A percentile compares a stretch with the other conserved stretches of the same genome.
Evolutionary conservation across 345 rosid genomes (phyloP).

Genomic region (Hypericum androsaemum): DNA sequence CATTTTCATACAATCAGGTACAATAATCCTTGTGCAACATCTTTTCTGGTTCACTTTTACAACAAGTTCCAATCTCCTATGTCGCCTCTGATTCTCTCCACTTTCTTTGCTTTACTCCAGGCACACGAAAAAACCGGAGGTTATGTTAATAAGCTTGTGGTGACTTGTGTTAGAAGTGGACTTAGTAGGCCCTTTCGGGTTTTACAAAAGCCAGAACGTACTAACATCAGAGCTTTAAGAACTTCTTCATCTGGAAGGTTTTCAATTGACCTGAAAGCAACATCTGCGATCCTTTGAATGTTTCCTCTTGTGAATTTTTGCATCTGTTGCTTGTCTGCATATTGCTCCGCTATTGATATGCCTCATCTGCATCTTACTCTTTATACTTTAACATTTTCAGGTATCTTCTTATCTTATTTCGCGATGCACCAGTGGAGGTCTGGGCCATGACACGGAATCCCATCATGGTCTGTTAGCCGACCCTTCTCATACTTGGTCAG

Average conservation of each 20-base stretch:
- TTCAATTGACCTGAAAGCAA: constrained; percentile 8
- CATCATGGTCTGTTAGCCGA: constrained; percentile 62
- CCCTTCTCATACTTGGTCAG: constrained; percentile 1
- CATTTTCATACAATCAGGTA: constrained; percentile 81
- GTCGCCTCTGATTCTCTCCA: background rate
- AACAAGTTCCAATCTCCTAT: background rate
- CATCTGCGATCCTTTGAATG: background rate
- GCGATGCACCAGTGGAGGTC: constrained; percentile 98
- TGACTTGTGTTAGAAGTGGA: constrained; percentile 95
- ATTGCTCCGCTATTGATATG: background rate
- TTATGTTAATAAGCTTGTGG: constrained; percentile 73
- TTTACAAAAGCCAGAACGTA: constrained; percentile 92
- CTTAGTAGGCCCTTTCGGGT: constrained; percentile 78
- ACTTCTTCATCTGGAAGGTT: constrained; percentile 98
- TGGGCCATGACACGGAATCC: constrained; percentile 99
- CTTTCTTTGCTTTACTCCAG: constrained; percentile 27
- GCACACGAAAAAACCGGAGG: constrained; percentile 88
- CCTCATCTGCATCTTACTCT: constrained; percentile 2
- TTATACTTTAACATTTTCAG: constrained; percentile 31
- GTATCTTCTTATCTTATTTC: constrained; percentile 93
- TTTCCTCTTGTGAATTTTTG: background rate
- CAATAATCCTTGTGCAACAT: background rate
- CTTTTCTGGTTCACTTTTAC: background rate
- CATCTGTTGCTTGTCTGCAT: background rate
- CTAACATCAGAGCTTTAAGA: constrained; percentile 90